A percentile compares a stretch with the other conserved stretches of the same genome.
These are phyloP conservation scores for Pyronema omphalodes DNA, from an alignment of 495 filamentous ascomycete species.

Conservation along the genomic window DNA sequence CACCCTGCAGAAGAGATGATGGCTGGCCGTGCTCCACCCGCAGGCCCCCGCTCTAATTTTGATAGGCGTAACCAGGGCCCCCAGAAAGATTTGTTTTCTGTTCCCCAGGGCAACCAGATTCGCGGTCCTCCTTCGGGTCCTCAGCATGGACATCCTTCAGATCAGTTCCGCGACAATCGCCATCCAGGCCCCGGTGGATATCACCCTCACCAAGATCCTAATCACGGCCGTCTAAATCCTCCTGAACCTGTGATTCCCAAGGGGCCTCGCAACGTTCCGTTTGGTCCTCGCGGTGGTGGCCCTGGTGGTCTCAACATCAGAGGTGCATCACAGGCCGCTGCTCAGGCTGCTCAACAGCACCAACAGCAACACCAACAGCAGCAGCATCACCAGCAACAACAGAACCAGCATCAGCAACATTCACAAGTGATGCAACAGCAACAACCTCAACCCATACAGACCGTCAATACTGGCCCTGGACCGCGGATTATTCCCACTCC, in stretches of 20 bases:
- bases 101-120: constrained; percentile 5
- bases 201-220: constrained; percentile 35
- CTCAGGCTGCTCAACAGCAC: background rate
- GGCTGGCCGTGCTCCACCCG: constrained; percentile 13
- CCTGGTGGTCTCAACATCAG: constrained; percentile 8
- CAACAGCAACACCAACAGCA: background rate
- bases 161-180: constrained; percentile 21
- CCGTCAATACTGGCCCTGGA: no score
- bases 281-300: constrained; percentile 41
- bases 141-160: background rate
- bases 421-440: background rate
- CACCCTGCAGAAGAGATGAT: background rate
- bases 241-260: constrained; percentile 30
- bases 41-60: constrained; percentile 20
- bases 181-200: constrained; percentile 24
- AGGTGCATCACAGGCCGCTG: background rate
- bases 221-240: constrained; percentile 40
- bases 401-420: background rate
- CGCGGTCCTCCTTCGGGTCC: background rate
- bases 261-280: constrained; percentile 40
- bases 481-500: background rate
- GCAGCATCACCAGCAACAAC: background rate
- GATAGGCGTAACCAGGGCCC: constrained; percentile 13
- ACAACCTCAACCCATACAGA: background rate
- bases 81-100: constrained; percentile 10